Conservation (phyloP, 2,329 filamentous ascomycete species). For the Cercospora sesami region DNA sequence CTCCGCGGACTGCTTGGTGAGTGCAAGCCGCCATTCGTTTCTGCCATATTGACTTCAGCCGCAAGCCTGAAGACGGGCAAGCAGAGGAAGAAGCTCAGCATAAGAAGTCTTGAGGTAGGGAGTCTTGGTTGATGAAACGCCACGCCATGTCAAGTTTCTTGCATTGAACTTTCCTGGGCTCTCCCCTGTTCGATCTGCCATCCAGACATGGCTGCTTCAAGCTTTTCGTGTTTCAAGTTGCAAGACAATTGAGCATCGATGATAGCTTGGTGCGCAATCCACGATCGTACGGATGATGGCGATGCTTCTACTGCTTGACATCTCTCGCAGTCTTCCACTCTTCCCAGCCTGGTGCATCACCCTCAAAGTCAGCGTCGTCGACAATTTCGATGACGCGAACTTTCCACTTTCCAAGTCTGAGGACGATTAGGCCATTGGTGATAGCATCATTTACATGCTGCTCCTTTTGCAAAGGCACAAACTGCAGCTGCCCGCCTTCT, state of each 20-base stretch:
- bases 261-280: not conserved
- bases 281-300: not conserved
- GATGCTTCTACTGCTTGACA: not conserved
- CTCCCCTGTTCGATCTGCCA: slow-evolving; percentile 1
- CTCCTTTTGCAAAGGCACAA: slow-evolving; percentile 58
- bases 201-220: slow-evolving; percentile 8
- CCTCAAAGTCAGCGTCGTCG: slow-evolving; percentile 54
- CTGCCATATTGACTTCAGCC: not conserved
- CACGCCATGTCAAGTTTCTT: slow-evolving; percentile 14
- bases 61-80: not conserved
- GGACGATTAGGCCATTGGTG: slow-evolving; percentile 56
- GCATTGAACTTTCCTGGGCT: not conserved
- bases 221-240: not conserved
- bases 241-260: not conserved
- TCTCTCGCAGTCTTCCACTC: slow-evolving; percentile 27
- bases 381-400: slow-evolving; percentile 59
- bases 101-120: not conserved
- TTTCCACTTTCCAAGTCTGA: slow-evolving; percentile 62
- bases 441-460: slow-evolving; percentile 61
- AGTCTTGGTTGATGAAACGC: slow-evolving; percentile 6
- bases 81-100: not conserved
- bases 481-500: slow-evolving; percentile 55
- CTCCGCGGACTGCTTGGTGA: not conserved
- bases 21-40: not conserved
- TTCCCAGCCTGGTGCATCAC: slow-evolving; percentile 55